Percentiles rank a stretch among this genome's conserved stretches.
These are phyloP conservation scores for Colletotrichum spinosum DNA, from an alignment of 2,329 filamentous ascomycete genomes.

Conservation along the genomic window DNA sequence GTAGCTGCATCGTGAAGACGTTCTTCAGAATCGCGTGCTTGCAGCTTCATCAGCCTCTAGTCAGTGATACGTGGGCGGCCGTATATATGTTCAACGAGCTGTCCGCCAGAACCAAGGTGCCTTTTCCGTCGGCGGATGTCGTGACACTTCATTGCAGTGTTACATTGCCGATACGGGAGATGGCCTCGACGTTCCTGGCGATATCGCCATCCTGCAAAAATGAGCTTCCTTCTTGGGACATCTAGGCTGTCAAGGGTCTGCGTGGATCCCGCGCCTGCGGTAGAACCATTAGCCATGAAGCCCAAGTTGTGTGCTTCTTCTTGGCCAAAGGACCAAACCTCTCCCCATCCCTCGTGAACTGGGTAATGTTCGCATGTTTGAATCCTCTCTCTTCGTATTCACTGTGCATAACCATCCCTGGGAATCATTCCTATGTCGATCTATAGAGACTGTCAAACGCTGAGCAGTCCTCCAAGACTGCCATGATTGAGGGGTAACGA, in stretches of 20 bases:
- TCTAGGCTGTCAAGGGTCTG: neutral
- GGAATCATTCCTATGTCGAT: neutral
- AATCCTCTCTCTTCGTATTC: neutral
- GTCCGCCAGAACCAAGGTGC: too few relatives aligned
- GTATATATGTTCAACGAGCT: too few relatives aligned
- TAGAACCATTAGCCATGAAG: too few relatives aligned
- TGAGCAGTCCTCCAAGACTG: too few relatives aligned
- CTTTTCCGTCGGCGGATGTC: accelerated
- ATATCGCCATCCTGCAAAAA: constrained; percentile 28
- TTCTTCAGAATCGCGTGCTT: neutral
- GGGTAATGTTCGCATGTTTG: neutral
- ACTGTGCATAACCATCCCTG: neutral
- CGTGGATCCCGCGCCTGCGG: neutral
- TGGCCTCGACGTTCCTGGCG: constrained; percentile 9
- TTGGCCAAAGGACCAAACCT: neutral
- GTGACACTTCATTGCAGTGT: constrained; percentile 10
- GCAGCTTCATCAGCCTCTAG: too few relatives aligned
- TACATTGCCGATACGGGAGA: constrained; percentile 29
- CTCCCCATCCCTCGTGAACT: too few relatives aligned
- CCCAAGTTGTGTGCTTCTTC: neutral
- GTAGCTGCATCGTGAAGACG: constrained; percentile 21
- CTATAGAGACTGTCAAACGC: neutral
- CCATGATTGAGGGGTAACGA: constrained; percentile 13
- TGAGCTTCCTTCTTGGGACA: constrained; percentile 34
- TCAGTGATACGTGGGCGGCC: too few relatives aligned